Evolutionary conservation across 345 rosid genomes (phyloP), one percentile per base, ranked within the genome.

Genomic region (Bruguiera parviflora): DNA sequence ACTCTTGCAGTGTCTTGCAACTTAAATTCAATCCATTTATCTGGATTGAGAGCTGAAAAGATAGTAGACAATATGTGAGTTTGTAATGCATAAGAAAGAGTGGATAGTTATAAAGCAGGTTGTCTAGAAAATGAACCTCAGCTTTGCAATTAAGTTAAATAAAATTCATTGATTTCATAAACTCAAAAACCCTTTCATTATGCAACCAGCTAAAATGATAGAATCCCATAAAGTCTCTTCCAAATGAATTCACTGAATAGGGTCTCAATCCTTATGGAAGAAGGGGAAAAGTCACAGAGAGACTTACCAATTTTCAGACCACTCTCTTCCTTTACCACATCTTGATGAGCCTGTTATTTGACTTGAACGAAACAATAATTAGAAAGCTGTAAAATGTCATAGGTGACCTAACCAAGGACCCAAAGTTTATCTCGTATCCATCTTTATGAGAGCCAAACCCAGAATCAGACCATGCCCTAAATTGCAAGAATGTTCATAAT

Each of bases 21-120:
- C 83, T 89, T 93, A 74, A 93, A 93, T 81, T 83, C 97, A 83
- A 83, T 83, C 98, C 98, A 93, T 72, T 91, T 89, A 74, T 93
- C 86, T 15, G 98, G 88, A 68, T 86, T 89, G 63, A 93, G 87
- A 74, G 98, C 97, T 89, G 83, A 73, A 77, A 78, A 58, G 53
- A 61, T 3, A 63, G 8, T 28, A 67, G 72, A 71, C 31, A 53
- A n/a, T 55, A 55, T 56, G 21, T 70, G 19, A 79, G 61, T 0
- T 5, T 21, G 3, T 35, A 46, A 37, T 47, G 49, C 35, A 15
- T 8, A 37, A 43, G 56, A 22, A 16, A 19, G 46, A 52, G 22
- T 0, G 7, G 20, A 2, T 24, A 1, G 9, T 19, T 8, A 64
- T 8, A 58, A 46, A 20, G 64, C 58, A 46, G 51, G 37, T 43